Evolutionary conservation across 441 rosid genomes (phyloP).

Genomic region (Biscutella laevigata): DNA sequence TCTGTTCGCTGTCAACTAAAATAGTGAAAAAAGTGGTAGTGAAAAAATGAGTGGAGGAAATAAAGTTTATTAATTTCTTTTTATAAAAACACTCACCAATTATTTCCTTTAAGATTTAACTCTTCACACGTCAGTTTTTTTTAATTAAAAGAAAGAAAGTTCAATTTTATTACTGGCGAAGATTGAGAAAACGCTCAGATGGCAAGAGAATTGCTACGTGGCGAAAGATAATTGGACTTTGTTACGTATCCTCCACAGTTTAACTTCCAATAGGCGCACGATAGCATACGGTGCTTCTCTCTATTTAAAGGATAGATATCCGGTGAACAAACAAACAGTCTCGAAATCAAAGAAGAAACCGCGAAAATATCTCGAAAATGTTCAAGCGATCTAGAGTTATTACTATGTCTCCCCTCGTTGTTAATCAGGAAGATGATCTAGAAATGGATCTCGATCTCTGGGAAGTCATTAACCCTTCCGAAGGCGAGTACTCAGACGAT

Average conservation of each 20-base stretch:
- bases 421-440: constrained; percentile 16
- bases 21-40: no score
- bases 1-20: no score
- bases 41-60: no score
- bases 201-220: constrained; percentile 17
- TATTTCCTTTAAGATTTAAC: no score
- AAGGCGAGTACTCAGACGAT: constrained; percentile 30
- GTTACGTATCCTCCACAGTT: constrained; percentile 19
- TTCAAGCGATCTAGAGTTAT: constrained; percentile 15
- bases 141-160: no score
- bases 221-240: not conserved
- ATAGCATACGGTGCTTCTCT: constrained; percentile 9
- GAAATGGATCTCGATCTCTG: no score
- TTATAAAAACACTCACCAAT: no score
- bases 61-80: no score
- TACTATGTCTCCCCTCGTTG: constrained; percentile 26
- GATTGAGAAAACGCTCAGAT: not conserved
- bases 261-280: constrained; percentile 12
- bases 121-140: no score
- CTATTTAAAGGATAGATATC: constrained; percentile 22
- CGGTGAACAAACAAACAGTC: constrained; percentile 1
- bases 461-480: constrained; percentile 28
- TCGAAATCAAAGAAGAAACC: not conserved
- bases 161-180: not conserved
- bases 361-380: constrained; percentile 4